Evolutionary conservation across 345 rosid genomes (phyloP), one percentile per base, ranked within the genome.

Genomic region (Citrus unshiu): DNA sequence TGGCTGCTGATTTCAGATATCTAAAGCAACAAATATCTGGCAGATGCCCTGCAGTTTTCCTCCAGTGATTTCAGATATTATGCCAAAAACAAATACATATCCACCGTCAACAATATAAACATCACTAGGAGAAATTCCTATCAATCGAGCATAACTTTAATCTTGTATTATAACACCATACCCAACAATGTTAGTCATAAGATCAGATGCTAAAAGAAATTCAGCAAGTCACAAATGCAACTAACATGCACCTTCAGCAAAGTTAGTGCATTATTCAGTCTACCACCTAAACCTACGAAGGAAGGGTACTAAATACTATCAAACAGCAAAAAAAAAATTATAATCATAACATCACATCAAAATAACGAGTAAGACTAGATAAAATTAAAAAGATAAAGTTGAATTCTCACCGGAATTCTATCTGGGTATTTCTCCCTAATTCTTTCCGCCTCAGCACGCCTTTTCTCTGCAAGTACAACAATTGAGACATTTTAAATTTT

Each of bases 401-500:
- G 4, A 51, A 74, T 64, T 61, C 87, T 83, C 78, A 91, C 97
- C 22, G 97, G 97, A 82, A 92, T 85, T 77, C 97, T 86, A 65
- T 89, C 94, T 5, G 97, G 89, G 73, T 91, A 92, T 54, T 91
- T 92, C 75, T 83, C 94, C 79, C 86, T 89, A 70, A 92, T 92
- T 85, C 94, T 88, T 56, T 83, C 88, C 74, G 94, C 90, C 84
- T 92, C 97, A 34, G 92, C 90, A 13, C 84, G 87, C 60, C 97
- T 88, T 85, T 91, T 91, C 64, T 87, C 97, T 92, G 87, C 64
- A 84, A 30, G 83, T 4, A 30, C 32, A 69, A 76, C 51, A 54
- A 54, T 54, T 5, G 58, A 54, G 6, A 54, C n/a, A 19, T 16
- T 16, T 54, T 54, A 65, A 32, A 65, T 8, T 30, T 12, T 10